Base-by-base conservation (phyloP, 768 basidiomycete species). In the Boletales sp. region DNA sequence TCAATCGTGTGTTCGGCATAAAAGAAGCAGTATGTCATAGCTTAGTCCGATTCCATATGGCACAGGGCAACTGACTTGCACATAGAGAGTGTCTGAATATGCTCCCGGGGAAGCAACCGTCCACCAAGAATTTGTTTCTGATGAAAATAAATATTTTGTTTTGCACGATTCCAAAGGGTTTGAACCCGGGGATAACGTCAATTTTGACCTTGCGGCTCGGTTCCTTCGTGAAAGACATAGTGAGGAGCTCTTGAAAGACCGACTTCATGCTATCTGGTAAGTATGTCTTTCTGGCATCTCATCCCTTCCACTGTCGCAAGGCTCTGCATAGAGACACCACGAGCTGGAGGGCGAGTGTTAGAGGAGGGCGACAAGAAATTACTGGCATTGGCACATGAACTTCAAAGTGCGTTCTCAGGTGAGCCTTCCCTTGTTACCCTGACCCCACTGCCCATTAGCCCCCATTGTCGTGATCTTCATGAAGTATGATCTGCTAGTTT, bases 291-390 rank as follows among this genome's bases (percentile, higher is more conserved):
- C 12, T 1, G 13, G 11, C 12, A 15, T 8, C 10, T 15, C 32
- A 27, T 27, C 24, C 24, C 7, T 7, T 11, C 11, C 18, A 35
- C 32, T 18, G 30, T 34, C 13, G 11, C 12, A 10, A 52, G 47
- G 47, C 47, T 52, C 37, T 52, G 51, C 40, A 40, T 34, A 48
- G 47, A 52, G 37, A 49, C 42, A 13, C 51, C 51, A n/a, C 46
- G 47, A 11, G 36, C 51, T 0, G 51, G 51, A 13, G 51, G 51
- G 11, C 42, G 47, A 34, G 51, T 52, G 3, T 19, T 49, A 31
- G 51, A 52, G 24, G 42, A 52, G 35, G 42, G 47, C 8, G 51
- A 52, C 12, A 48, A 48, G 32, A 43, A 43, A 17, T 38, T 52
- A 10, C 21, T 52, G 12, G 35, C 36, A 9, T 18, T 48, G 31